phyloP scores from a whole-genome alignment of 768 basidiomycete genomes.

The Hericium erinaceus region DNA sequence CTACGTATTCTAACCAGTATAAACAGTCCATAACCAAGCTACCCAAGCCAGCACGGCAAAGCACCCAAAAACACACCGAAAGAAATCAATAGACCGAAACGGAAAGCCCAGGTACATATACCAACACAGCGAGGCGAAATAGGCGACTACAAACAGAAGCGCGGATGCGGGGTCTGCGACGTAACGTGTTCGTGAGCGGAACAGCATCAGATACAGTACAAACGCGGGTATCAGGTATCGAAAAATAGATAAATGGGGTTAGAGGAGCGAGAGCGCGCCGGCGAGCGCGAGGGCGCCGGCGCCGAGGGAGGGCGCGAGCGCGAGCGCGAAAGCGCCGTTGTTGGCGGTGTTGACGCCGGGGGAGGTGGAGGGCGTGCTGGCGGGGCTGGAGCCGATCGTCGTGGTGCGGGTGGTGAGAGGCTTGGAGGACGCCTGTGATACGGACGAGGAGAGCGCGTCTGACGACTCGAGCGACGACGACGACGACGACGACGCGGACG shows the following conservation, averaged over 20 bases:
- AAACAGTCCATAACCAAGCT: too few relatives aligned
- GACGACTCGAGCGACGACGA: neutral
- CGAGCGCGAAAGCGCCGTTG: neutral
- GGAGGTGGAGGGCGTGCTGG: neutral
- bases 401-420: neutral
- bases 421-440: neutral
- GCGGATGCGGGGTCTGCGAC: neutral
- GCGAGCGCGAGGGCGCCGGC: slow-evolving; percentile 7
- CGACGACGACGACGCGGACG: neutral
- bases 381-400: neutral
- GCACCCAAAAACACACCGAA: neutral
- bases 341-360: neutral
- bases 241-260: neutral
- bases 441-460: neutral
- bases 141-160: neutral
- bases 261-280: slow-evolving; percentile 6
- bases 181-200: neutral
- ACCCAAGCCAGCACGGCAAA: neutral
- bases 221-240: neutral
- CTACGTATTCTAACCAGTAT: too few relatives aligned
- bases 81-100: neutral
- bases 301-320: slow-evolving; percentile 1
- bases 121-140: neutral
- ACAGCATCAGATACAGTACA: neutral
- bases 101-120: neutral